Percentiles rank a stretch among this genome's conserved stretches.
Conservation (phyloP, 768 basidiomycete species). For the Chiua virens region DNA sequence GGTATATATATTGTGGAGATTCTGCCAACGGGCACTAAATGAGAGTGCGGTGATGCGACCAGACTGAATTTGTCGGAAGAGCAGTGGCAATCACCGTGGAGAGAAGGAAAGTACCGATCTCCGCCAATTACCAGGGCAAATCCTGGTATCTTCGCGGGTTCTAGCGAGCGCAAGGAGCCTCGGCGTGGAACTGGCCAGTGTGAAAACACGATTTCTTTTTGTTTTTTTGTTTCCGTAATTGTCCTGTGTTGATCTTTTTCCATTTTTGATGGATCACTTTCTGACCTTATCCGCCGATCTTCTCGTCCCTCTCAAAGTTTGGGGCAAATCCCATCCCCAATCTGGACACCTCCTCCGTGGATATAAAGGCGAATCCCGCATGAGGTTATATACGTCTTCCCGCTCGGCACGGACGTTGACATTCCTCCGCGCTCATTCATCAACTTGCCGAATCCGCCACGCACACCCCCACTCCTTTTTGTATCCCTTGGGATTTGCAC, state of each 20-base stretch:
- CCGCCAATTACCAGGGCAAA: slow-evolving; percentile 20
- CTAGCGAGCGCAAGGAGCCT: neutral
- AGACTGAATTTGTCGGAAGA: slow-evolving; percentile 6
- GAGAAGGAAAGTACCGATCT: slow-evolving; percentile 13
- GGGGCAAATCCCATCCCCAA: slow-evolving; percentile 27
- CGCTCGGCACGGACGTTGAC: slow-evolving; percentile 23
- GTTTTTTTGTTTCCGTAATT: slow-evolving; percentile 14
- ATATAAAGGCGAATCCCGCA: slow-evolving; percentile 28
- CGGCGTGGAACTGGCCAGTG: too few species aligned
- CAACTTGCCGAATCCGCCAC: neutral
- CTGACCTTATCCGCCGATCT: slow-evolving; percentile 39
- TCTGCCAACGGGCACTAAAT: slow-evolving; percentile 21
- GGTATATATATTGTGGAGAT: slow-evolving; percentile 15
- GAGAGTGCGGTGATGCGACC: slow-evolving; percentile 21
- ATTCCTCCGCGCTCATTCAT: too few species aligned
- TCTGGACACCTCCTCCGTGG: slow-evolving; percentile 24
- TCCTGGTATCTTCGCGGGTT: slow-evolving; percentile 22
- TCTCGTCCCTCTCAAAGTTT: slow-evolving; percentile 25
- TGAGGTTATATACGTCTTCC: slow-evolving; percentile 10
- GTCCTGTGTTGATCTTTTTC: slow-evolving; percentile 34
- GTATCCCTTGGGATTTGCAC: slow-evolving; percentile 20
- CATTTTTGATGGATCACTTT: slow-evolving; percentile 11
- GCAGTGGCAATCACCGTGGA: slow-evolving; percentile 28
- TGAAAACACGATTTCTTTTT: too few species aligned
- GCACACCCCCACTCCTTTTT: neutral